Base-by-base conservation (phyloP, 1,284 basidiomycete species). In the Cerioporus squamosus region DNA sequence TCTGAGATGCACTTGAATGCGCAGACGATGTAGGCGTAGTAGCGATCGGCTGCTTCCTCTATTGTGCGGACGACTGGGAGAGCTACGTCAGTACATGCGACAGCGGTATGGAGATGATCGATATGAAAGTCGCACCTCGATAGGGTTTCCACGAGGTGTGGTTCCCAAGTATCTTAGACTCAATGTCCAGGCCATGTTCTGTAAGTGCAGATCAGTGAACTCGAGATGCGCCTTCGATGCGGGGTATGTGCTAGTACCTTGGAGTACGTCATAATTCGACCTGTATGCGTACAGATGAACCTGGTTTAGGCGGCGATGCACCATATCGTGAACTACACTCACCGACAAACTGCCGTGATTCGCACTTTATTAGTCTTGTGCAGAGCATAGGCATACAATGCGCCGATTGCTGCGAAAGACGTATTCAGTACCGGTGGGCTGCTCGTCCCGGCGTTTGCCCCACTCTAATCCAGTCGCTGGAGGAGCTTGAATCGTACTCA, bases 1-100 rank as follows among this genome's bases (percentile, higher is more conserved):
- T 77, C 75, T 3, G 74, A 70, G 18, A 77, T 56, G 50, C 57
- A 72, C 66, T 77, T 77, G 63, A 68, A 69, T 9, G 72, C 70
- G 55, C 71, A 74, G 46, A 77, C 54, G 31, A 76, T 59, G 60
- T 68, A 75, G 36, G 70, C 62, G 64, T 76, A 77, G 39, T 66
- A 40, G 20, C 70, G 63, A 52, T 73, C 71, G 18, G 75, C 74
- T 12, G 74, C 75, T 48, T 74, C 74, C 50, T 68, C 66, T 15
- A 72, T 63, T 1, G 66, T 66, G 15, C 64, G 62, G 10, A 76
- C 69, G 14, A 74, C 75, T 76, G 48, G 12, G 46, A 36, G 31
- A 26, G 18, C 5, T 29, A 50, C 36, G 48, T 61, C 55, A 58
- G 44, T 36, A 33, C 12, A 24, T 38, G 14, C n/a, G 20, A 18